Conservation (phyloP, 2,329 filamentous ascomycete species). For the Alternaria ventricosa region DNA sequence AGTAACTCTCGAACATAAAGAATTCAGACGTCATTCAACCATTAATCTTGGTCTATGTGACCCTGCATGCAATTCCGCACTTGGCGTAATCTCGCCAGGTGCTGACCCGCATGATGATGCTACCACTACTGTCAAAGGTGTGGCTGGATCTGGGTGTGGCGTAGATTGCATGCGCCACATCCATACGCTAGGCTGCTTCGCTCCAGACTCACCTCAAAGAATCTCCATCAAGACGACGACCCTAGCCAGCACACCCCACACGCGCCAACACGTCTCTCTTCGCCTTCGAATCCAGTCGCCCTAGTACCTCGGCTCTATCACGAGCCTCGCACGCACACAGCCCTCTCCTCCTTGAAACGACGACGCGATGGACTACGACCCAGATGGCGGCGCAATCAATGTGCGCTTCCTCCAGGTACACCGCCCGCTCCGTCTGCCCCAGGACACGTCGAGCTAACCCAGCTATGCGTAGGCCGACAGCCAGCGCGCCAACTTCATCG, state of each 20-base stretch:
- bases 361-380: conserved; percentile 59
- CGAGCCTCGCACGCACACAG: conserved; percentile 10
- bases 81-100: neutral
- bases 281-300: conserved; percentile 24
- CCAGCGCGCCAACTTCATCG: conserved; percentile 87
- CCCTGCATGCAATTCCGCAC: neutral
- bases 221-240: conserved; percentile 16
- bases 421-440: conserved; percentile 24
- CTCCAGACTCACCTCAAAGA: conserved; percentile 29
- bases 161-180: conserved; percentile 6
- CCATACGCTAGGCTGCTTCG: conserved; percentile 11
- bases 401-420: conserved; percentile 49
- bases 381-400: conserved; percentile 52
- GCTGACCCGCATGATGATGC: neutral
- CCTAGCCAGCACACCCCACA: conserved; percentile 22
- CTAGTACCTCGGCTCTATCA: conserved; percentile 17
- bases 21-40: neutral
- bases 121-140: neutral
- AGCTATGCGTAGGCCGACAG: conserved; percentile 68
- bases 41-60: neutral
- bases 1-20: neutral
- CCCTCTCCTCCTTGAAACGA: conserved; percentile 12
- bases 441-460: conserved; percentile 24
- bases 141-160: conserved; percentile 12
- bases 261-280: conserved; percentile 27